A percentile compares a stretch with the other conserved stretches of the same genome.
phyloP scores from a whole-genome alignment of 371 early-diverging fungal species.

The Lichtheimia ornata region DNA sequence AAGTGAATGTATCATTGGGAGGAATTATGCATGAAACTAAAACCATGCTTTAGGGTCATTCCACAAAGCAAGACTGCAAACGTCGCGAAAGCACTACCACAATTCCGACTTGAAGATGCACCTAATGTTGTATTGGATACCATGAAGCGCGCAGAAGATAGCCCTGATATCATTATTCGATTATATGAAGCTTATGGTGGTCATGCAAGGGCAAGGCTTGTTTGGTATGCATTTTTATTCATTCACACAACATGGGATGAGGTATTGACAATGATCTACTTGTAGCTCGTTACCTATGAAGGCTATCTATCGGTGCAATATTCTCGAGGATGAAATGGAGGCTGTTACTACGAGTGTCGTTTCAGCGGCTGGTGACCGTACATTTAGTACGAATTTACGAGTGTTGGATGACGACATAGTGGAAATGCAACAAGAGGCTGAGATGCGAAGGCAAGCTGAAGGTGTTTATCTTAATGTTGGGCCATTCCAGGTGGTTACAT shows the following conservation, averaged over 20 bases:
- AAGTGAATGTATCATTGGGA: slow-evolving; percentile 13
- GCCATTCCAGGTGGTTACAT: slow-evolving; percentile 66
- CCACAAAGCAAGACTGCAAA: slow-evolving; percentile 9
- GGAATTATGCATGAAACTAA: not conserved
- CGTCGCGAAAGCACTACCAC: slow-evolving; percentile 24
- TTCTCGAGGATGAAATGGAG: slow-evolving; percentile 72
- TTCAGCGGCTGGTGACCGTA: slow-evolving; percentile 18
- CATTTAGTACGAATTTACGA: slow-evolving; percentile 41
- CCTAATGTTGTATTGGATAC: slow-evolving; percentile 87
- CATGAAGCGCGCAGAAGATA: slow-evolving; percentile 86
- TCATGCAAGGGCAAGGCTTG: slow-evolving; percentile 60
- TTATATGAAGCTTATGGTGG: slow-evolving; percentile 95
- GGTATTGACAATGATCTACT: not conserved
- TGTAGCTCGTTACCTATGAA: slow-evolving; percentile 46
- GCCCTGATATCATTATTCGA: slow-evolving; percentile 69
- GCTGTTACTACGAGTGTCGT: slow-evolving; percentile 22
- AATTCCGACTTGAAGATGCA: slow-evolving; percentile 60
- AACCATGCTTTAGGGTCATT: slow-evolving; percentile 4
- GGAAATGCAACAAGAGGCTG: slow-evolving; percentile 32
- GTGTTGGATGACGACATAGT: slow-evolving; percentile 42
- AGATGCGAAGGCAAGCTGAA: slow-evolving; percentile 26
- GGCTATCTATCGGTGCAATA: slow-evolving; percentile 66
- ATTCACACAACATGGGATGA: not conserved
- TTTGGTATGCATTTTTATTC: slow-evolving; percentile 46
- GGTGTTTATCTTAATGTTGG: slow-evolving; percentile 48